Evolutionary conservation across 2,329 filamentous ascomycete species (phyloP).

Genomic region (Sarocladiaceae sp.): DNA sequence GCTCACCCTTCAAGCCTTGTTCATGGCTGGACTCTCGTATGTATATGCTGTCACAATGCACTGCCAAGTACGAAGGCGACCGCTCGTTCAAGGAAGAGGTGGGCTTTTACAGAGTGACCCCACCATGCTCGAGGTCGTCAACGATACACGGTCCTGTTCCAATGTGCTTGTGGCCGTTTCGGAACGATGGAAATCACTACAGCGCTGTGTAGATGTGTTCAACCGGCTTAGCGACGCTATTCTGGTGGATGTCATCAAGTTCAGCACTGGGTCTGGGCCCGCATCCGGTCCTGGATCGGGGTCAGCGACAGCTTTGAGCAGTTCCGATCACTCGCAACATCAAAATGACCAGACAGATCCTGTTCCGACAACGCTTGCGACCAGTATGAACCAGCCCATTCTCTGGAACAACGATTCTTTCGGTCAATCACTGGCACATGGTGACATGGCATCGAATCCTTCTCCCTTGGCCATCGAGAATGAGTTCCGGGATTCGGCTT

Average conservation of each 20-base stretch:
- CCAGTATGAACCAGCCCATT: background rate
- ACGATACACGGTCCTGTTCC: conserved; percentile 36
- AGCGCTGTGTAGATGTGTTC: conserved; percentile 38
- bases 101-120: conserved; percentile 27
- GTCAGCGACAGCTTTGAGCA: background rate
- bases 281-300: background rate
- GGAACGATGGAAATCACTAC: conserved; percentile 34
- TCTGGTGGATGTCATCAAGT: conserved; percentile 33
- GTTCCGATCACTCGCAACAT: background rate
- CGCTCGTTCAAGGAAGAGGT: conserved; percentile 4
- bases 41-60: conserved; percentile 37
- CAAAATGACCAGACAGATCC: background rate
- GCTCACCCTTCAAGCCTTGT: conserved; percentile 44
- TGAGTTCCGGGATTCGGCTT: conserved; percentile 33
- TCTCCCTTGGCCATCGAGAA: conserved; percentile 30
- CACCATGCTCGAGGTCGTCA: conserved; percentile 36
- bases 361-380: background rate
- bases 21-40: conserved; percentile 40
- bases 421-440: background rate
- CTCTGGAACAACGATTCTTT: background rate
- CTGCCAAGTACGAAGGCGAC: conserved; percentile 25
- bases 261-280: conserved; percentile 10
- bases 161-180: conserved; percentile 40
- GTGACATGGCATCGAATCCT: background rate
- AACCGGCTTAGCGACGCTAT: conserved; percentile 38